Base-by-base conservation (phyloP, 2,329 filamentous ascomycete species). In the Fusarium staphyleae region DNA sequence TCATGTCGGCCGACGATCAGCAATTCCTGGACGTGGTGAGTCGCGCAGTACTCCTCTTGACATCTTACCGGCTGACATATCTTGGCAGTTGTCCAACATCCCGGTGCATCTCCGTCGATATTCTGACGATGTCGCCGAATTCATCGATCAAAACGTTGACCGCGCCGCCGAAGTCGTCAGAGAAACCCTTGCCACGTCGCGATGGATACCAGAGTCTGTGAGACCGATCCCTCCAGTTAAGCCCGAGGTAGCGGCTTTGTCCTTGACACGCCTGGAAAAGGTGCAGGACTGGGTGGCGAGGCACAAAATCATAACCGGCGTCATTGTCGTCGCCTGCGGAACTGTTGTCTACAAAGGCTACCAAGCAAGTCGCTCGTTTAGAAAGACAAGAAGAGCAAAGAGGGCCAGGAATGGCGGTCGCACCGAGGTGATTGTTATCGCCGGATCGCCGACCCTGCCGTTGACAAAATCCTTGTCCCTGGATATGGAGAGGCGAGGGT, bases 401-500 rank as follows among this genome's bases (percentile, higher is more conserved):
- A 86, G 89, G 48, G 90, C 91, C 3, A 81, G 83, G 42, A 96
- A 91, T 75, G 95, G 95, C 18, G 91, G 90, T 4, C 84, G 95
- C 46, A 86, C 88, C 60, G 95, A 99, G 73, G 93, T 98, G 5
- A 78, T 86, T 70, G 89, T 98, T 22, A 83, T 98, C 57, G 92
- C 92, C 16, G 93, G 93, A n/a, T 92, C 91, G 15, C 89, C 91
- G 3, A 85, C 88, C 42, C 87, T 96, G 66, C 89, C 93, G 13
- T 81, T 97, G 68, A 93, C 91, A 6, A 88, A 87, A 67, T 91
- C 91, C 10, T 79, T 98, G 47, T 87, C 91, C 2, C 76, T 93
- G 40, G 95, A 99, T 69, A 79, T 99, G 63, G 95, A 98, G 75
- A 82, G 92, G 54, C 86, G 92, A 60, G 95, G 95, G 4, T 98